These are phyloP conservation scores for Papilionanthe hybrid DNA, from an alignment of 116 monocot species.

Conservation along the genomic window DNA sequence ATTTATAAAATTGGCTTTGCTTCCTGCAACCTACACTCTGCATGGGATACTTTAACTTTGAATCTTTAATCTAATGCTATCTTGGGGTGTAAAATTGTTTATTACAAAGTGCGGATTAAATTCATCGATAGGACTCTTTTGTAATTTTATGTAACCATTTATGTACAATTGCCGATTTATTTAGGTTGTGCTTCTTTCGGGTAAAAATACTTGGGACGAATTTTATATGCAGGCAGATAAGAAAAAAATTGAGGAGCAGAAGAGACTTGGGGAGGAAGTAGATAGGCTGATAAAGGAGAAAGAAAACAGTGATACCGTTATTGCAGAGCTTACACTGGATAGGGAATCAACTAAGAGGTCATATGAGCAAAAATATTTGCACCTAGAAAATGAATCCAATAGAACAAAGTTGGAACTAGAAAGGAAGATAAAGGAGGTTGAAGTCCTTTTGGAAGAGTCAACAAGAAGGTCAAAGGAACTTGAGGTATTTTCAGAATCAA, in stretches of 20 bases:
- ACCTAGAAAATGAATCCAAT: conserved; percentile 14
- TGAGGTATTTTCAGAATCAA: conserved; percentile 27
- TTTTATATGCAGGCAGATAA: background rate
- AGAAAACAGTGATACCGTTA: conserved; percentile 12
- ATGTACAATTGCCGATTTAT: background rate
- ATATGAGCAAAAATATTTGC: conserved; percentile 14
- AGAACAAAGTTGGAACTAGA: conserved; percentile 19
- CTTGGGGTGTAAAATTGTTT: background rate
- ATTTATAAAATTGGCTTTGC: background rate
- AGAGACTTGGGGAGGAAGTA: conserved; percentile 1
- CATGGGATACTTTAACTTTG: background rate
- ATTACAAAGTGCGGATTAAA: background rate
- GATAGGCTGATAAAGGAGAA: conserved; percentile 4
- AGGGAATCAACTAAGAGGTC: conserved; percentile 27
- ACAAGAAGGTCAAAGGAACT: conserved; percentile 23
- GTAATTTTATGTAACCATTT: background rate
- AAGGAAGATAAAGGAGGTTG: conserved; percentile 18
- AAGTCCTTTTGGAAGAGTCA: conserved; percentile 31
- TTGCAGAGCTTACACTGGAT: conserved; percentile 30
- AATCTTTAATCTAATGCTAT: background rate
- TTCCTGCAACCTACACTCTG: background rate
- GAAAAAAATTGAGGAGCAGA: background rate
- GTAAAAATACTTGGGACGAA: background rate
- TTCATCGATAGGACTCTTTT: too few species aligned
- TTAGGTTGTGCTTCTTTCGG: background rate